Percentiles rank a stretch among this genome's conserved stretches.
These are phyloP conservation scores for Sporormia fimetaria DNA, from an alignment of 495 filamentous ascomycete genomes.

Conservation along the genomic window DNA sequence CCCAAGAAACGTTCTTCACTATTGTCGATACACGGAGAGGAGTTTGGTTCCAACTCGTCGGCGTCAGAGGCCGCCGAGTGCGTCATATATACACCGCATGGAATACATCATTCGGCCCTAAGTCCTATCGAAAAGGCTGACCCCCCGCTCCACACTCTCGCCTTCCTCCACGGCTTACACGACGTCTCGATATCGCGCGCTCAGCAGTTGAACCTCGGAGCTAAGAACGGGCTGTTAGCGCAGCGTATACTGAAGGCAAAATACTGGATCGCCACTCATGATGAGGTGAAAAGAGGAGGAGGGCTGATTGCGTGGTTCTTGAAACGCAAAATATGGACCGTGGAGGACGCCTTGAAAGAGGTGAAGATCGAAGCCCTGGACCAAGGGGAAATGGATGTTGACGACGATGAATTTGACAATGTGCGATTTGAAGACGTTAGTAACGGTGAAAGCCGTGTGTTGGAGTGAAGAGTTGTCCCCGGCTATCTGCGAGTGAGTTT, in stretches of 20 bases:
- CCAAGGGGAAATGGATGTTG: slow-evolving; percentile 17
- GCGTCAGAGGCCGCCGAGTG: slow-evolving; percentile 31
- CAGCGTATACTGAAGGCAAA: slow-evolving; percentile 38
- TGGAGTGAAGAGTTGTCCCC: no score
- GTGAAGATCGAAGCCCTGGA: slow-evolving; percentile 20
- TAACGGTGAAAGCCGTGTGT: slow-evolving; percentile 37
- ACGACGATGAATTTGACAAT: slow-evolving; percentile 18
- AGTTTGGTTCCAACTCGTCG: slow-evolving; percentile 2
- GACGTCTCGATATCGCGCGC: slow-evolving; percentile 38
- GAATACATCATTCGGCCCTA: slow-evolving; percentile 36
- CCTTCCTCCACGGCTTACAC: slow-evolving; percentile 46
- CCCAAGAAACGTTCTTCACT: slow-evolving; percentile 13
- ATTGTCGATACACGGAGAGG: slow-evolving; percentile 7
- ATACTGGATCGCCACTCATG: slow-evolving; percentile 50
- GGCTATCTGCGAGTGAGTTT: no score
- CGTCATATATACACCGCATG: slow-evolving; percentile 49
- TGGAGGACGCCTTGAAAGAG: slow-evolving; percentile 39
- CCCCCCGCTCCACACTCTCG: slow-evolving; percentile 37
- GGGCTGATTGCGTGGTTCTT: slow-evolving; percentile 42
- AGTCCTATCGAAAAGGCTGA: slow-evolving; percentile 27
- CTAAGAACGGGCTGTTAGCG: slow-evolving; percentile 41
- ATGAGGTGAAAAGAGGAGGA: slow-evolving; percentile 44
- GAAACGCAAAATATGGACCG: slow-evolving; percentile 33
- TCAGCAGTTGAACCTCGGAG: slow-evolving; percentile 45
- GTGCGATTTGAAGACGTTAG: slow-evolving; percentile 34